Evolutionary conservation across 2,329 filamentous ascomycete genomes (phyloP).

Genomic region (Exophiala spinifera): DNA sequence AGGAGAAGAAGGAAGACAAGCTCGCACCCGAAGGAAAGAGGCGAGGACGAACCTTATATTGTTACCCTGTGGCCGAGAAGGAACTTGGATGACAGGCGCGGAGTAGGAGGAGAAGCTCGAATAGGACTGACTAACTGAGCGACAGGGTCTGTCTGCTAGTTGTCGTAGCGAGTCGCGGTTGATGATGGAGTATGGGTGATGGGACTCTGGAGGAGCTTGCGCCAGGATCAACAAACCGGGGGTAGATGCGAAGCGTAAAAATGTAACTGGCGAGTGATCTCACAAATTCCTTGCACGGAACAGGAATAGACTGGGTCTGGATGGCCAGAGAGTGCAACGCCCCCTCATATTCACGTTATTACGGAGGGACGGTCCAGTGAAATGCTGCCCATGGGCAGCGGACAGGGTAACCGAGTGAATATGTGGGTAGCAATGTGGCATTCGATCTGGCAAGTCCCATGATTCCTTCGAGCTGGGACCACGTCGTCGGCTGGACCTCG

Average conservation of each 20-base stretch:
- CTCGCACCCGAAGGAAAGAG: too few relatives aligned
- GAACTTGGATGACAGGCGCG: too few relatives aligned
- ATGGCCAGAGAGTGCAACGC: background rate
- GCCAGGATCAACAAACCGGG: constrained; percentile 4
- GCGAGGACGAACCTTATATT: too few relatives aligned
- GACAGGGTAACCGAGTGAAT: background rate
- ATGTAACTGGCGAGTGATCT: constrained; percentile 1
- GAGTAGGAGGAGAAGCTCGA: too few relatives aligned
- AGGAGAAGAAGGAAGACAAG: background rate
- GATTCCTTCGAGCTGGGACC: background rate
- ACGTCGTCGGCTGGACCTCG: background rate
- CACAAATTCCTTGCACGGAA: constrained; percentile 1
- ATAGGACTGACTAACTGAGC: too few relatives aligned
- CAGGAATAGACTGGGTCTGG: background rate
- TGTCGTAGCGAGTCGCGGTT: too few relatives aligned
- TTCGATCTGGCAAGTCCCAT: background rate
- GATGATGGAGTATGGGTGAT: background rate
- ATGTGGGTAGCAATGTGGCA: constrained; percentile 3
- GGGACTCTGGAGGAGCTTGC: constrained; percentile 1
- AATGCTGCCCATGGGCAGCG: background rate
- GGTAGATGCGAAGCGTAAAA: background rate
- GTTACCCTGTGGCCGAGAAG: too few relatives aligned
- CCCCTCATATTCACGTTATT: background rate
- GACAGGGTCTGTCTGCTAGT: background rate
- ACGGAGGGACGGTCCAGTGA: background rate